Evolutionary conservation across 2,329 filamentous ascomycete species (phyloP).

Genomic region (Cordyceps farinosa): DNA sequence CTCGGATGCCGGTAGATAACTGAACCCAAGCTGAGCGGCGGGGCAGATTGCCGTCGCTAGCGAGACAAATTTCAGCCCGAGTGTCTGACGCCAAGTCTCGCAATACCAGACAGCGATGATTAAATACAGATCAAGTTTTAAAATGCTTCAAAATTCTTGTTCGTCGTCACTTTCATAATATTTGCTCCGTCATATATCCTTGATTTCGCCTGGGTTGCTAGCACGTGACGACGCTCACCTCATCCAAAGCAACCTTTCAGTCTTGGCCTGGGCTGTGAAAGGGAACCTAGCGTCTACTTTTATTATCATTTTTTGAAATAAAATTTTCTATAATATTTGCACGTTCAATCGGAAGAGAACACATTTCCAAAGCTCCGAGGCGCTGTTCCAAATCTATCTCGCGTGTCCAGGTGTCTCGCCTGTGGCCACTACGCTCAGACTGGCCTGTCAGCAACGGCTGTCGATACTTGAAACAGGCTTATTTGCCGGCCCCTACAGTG

Average conservation of each 20-base stretch:
- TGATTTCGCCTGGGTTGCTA: background rate
- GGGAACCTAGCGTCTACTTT: too few species aligned
- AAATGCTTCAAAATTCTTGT: background rate
- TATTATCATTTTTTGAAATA: background rate
- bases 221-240: background rate
- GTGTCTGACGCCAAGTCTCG: background rate
- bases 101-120: background rate
- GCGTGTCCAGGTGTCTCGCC: background rate
- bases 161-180: background rate
- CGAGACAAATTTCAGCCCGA: background rate
- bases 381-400: background rate
- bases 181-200: background rate
- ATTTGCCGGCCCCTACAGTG: background rate
- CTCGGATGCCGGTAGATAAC: background rate
- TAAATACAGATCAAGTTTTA: background rate
- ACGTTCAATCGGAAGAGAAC: background rate
- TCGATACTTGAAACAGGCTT: background rate
- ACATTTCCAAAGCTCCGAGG: background rate
- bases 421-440: background rate
- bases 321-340: background rate
- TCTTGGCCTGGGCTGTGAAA: background rate
- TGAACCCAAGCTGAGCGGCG: background rate
- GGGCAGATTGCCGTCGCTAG: background rate
- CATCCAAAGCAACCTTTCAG: background rate
- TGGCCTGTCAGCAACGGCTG: background rate